Evolutionary conservation across 83 land plant genomes (phyloP).

Genomic region (Diphasiastrum complanatum): DNA sequence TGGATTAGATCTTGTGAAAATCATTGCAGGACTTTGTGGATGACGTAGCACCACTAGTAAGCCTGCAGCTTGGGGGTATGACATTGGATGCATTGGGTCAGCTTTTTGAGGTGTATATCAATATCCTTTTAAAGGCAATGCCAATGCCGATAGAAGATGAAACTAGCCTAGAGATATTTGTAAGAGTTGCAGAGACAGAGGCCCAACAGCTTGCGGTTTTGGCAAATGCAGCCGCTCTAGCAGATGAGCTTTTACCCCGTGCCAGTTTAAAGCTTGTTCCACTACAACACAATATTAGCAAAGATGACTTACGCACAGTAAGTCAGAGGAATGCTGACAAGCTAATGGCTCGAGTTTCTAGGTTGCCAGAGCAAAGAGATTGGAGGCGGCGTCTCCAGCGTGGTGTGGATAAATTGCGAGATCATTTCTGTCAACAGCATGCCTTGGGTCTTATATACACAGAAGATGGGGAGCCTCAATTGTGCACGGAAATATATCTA

Average conservation of each 20-base stretch:
- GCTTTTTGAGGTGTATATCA: constrained; percentile 35
- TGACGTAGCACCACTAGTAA: constrained; percentile 36
- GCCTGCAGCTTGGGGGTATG: constrained; percentile 36
- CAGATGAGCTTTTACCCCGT: constrained; percentile 24
- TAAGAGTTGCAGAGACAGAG: constrained; percentile 23
- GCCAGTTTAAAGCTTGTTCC: constrained; percentile 15
- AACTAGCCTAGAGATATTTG: constrained; percentile 10
- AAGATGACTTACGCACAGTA: background rate
- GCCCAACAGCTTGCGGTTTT: constrained; percentile 38
- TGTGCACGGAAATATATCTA: constrained; percentile 7
- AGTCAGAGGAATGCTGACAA: background rate
- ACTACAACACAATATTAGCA: background rate
- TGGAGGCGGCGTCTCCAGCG: constrained; percentile 14
- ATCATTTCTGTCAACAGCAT: constrained; percentile 21
- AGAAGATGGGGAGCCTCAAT: constrained; percentile 17
- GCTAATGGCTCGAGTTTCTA: background rate
- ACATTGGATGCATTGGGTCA: constrained; percentile 35
- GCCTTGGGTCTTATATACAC: constrained; percentile 18
- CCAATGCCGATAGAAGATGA: constrained; percentile 8
- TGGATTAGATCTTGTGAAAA: background rate
- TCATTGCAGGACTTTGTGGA: constrained; percentile 33
- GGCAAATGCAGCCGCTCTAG: constrained; percentile 31
- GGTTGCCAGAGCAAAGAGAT: constrained; percentile 15
- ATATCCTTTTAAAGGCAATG: constrained; percentile 35
- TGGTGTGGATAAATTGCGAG: constrained; percentile 22